Conservation (phyloP, 2,329 filamentous ascomycete species). For the Fusarium sulawesiense region DNA sequence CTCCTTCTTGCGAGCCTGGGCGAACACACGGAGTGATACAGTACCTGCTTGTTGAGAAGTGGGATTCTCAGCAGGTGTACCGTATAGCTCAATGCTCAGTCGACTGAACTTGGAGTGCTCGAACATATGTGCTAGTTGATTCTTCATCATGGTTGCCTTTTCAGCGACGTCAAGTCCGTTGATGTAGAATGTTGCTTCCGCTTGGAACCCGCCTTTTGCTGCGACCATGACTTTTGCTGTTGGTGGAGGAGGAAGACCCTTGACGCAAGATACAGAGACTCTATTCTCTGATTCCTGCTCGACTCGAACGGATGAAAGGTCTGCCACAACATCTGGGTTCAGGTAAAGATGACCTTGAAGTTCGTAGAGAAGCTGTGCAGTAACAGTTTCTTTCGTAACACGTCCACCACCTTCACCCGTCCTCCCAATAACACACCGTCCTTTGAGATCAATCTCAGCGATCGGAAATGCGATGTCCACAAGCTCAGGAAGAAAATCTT, state of each 20-base stretch:
- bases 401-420: conserved; percentile 51
- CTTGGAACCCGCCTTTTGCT: conserved; percentile 58
- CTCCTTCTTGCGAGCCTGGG: conserved; percentile 56
- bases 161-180: conserved; percentile 57
- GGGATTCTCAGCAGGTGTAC: conserved; percentile 54
- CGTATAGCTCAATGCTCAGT: conserved; percentile 51
- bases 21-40: conserved; percentile 59
- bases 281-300: conserved; percentile 54
- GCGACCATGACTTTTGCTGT: conserved; percentile 56
- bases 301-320: conserved; percentile 60
- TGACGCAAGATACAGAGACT: conserved; percentile 49
- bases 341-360: conserved; percentile 58
- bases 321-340: conserved; percentile 58
- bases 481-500: conserved; percentile 44
- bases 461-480: conserved; percentile 53
- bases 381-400: conserved; percentile 52
- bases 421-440: conserved; percentile 52
- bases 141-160: conserved; percentile 58
- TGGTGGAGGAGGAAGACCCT: conserved; percentile 47
- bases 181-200: conserved; percentile 58
- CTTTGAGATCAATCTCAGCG: conserved; percentile 52
- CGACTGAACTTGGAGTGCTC: conserved; percentile 51
- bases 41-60: conserved; percentile 60
- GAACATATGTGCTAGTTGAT: conserved; percentile 52
- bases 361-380: conserved; percentile 58